Evolutionary conservation across 331 rosid genomes (phyloP).

Genomic region (Arachis monticola): DNA sequence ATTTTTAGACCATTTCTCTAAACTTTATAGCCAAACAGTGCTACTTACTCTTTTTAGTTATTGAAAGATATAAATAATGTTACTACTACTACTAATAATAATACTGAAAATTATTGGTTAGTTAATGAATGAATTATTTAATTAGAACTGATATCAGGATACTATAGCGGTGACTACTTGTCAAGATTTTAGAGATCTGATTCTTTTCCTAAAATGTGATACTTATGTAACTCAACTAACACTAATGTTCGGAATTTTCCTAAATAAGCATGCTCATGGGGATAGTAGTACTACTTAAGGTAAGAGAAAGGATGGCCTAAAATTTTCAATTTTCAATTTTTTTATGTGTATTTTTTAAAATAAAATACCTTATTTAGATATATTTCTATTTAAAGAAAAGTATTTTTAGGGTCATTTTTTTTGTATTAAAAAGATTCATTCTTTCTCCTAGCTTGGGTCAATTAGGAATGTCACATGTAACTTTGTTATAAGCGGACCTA

Average conservation of each 20-base stretch:
- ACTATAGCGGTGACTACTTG: neutral
- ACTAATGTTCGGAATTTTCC: neutral
- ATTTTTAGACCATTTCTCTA: neutral
- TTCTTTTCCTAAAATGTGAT: neutral
- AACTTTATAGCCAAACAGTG: neutral
- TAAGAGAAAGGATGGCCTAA: neutral
- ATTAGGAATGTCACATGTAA: no score
- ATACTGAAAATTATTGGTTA: neutral
- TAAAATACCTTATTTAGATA: neutral
- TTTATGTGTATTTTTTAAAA: neutral
- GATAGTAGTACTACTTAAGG: neutral
- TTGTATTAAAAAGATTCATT: no score
- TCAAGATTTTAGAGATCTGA: neutral
- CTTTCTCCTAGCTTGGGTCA: no score
- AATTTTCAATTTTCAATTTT: neutral
- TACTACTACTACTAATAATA: neutral
- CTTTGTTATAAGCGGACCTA: no score
- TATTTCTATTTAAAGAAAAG: neutral
- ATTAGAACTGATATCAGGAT: neutral
- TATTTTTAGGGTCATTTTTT: neutral
- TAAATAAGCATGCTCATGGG: neutral
- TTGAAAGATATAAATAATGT: neutral
- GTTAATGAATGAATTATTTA: neutral
- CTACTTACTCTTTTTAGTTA: neutral
- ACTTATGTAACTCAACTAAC: neutral